Percentiles rank a stretch among this genome's conserved stretches.
These are phyloP conservation scores for Ogataea parapolymorpha DNA, from an alignment of 805 yeast genomes.

Conservation along the genomic window DNA sequence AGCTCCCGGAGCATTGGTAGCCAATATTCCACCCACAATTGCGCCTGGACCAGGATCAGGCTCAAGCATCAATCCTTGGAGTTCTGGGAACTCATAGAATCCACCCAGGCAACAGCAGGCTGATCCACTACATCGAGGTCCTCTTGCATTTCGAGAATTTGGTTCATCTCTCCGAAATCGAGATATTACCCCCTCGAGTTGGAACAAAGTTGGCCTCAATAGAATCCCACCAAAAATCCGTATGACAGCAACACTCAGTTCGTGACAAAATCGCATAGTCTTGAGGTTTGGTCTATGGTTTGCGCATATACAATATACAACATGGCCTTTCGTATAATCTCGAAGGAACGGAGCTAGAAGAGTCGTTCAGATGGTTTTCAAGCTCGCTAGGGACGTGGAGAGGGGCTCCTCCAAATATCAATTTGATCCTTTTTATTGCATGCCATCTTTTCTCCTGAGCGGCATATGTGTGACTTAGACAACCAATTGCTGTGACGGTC, in stretches of 20 bases:
- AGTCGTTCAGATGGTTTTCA: slow-evolving; percentile 30
- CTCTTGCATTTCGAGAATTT: slow-evolving; percentile 52
- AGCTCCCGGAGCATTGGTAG: slow-evolving; percentile 77
- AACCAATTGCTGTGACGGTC: too few relatives aligned
- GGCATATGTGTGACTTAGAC: too few relatives aligned
- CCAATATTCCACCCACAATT: slow-evolving; percentile 70
- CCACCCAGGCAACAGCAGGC: slow-evolving; percentile 79
- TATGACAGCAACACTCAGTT: slow-evolving; percentile 61
- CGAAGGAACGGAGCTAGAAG: slow-evolving; percentile 32
- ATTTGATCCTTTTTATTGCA: slow-evolving; percentile 51
- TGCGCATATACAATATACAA: slow-evolving; percentile 58
- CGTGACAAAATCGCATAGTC: slow-evolving; percentile 61
- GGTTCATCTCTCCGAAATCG: slow-evolving; percentile 61
- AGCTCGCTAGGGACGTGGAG: slow-evolving; percentile 22
- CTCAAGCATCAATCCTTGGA: slow-evolving; percentile 59
- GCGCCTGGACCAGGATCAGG: slow-evolving; percentile 83
- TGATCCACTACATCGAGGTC: slow-evolving; percentile 76
- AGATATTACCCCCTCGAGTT: slow-evolving; percentile 59
- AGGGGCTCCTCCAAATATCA: too few relatives aligned
- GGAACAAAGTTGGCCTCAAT: slow-evolving; percentile 76
- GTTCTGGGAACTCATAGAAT: slow-evolving; percentile 49
- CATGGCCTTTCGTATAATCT: slow-evolving; percentile 29
- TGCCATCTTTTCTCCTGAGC: too few relatives aligned
- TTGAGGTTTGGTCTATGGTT: slow-evolving; percentile 59
- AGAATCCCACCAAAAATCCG: slow-evolving; percentile 74